Evolutionary conservation across 352 stramenopile genomes (phyloP), one percentile per base, ranked within the genome.

Genomic region (Globisporangium camurandrum): DNA sequence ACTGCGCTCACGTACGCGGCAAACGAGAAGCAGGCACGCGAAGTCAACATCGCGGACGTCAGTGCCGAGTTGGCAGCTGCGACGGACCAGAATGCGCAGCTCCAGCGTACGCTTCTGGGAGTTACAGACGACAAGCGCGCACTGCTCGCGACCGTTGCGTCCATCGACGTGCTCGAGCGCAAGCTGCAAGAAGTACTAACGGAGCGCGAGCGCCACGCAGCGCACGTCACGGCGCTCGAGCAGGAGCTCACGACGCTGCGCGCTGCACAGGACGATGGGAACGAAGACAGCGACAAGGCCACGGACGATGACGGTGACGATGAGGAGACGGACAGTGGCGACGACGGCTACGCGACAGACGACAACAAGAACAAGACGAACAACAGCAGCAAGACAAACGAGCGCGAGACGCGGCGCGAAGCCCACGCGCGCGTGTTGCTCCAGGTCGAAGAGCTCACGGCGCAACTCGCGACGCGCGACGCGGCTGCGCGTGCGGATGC

Each of bases 11-110:
- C 75, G 40, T 48, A 49, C 51, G 52, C 63, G 1, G 57, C 57
- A 30, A 48, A 57, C n/a, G 68, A 71, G 46, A 69, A 70, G 36
- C 48, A 79, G 26, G 55, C 62, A 14, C 47, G 69, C 3, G 51
- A 70, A 14, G 47, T 54, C 3, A 59, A 74, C 54, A 67, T 48
- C 26, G 54, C 79, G 9, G 42, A 58, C 22, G 38, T 76, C n/a
- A 56, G 52, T 12, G 49, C 64, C 24, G 65, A 86, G 3, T 66
- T 77, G 26, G 54, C 69, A 30, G 34, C 48, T 16, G 53, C 73
- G 5, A 47, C 33, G 4, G 51, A 59, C 27, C 60, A 82, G 43
- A 62, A 64, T 23, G 59, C 69, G 27, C 49, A 59, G 4, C 47
- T 70, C 41, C 38, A 45, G 27, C 40, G 45, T 26, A 62, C 51